Evolutionary conservation across 805 yeast genomes (phyloP), one percentile per base, ranked within the genome.

Genomic region (Yarrowia osloensis): DNA sequence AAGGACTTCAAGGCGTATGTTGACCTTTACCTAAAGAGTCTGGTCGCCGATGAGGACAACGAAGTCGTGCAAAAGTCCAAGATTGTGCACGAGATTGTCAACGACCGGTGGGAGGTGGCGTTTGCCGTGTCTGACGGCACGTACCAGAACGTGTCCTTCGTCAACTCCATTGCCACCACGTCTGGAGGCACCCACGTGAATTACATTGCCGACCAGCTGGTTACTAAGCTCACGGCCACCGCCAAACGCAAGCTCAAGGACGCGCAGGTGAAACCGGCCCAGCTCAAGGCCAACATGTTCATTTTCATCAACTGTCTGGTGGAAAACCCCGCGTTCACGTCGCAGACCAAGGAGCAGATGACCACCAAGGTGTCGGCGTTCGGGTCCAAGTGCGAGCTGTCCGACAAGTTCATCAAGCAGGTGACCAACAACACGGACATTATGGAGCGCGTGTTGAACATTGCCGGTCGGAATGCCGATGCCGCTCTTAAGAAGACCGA

Each of bases 161-260:
- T 95, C 17, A 95, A 95, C 76, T 92, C 98, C 7, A 95, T 95
- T 75, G 99, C 99, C 0, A 95, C 99, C 0, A 94, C 98, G 0
- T 80, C 94, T 1, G 99, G 99, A 69, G 99, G 99, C 72, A 90
- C 99, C 0, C 99, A 95, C 76, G 96, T 92, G 39, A 92, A 88
- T 71, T 86, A 88, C 75, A 83, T 93, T 33, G 81, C 96, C 4
- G 97, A 94, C 76, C 91, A 93, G 79, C 84, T 95, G 67, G 88
- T 91, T 28, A 85, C 82, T 69, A 92, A 90, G 76, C 84, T 93
- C 67, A 79, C 86, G 67, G 97, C 90, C 15, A 80, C 82, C 9
- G 80, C 93, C 70, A 90, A 88, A 75, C 91, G 88, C 78, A 88
- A 85, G 73, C 86, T 86, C 69, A 80, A 79, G 67, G 81, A 80